Evolutionary conservation across 148 eudicot genomes (phyloP), one percentile per base, ranked within the genome.

Genomic region (Oxyria digyna): DNA sequence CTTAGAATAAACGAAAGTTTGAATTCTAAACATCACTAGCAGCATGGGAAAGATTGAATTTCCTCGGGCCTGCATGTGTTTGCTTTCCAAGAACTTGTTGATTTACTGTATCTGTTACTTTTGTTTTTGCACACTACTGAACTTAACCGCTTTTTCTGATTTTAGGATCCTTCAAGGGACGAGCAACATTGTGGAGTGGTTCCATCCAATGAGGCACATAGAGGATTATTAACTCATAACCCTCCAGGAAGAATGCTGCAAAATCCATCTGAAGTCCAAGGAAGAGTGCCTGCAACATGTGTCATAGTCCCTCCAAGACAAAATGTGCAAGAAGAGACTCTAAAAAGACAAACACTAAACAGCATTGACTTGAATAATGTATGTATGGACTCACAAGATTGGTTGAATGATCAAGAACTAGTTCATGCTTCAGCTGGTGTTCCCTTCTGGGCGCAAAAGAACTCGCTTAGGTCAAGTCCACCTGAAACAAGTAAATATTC

Each of bases 401-500:
- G 77, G 78, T 48, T 42, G 72, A 86, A 79, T 69, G 65, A 79
- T 71, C 55, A 52, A 70, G 79, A 72, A 37, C 65, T 75, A 42
- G 72, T 69, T 71, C 74, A 57, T 69, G 71, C 72, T 67, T 66
- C 84, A 63, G 70, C 54, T 69, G 70, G 64, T 71, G 69, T 68
- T 72, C 68, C 84, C 41, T 68, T 69, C 24, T 77, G 82, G 86
- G 69, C 73, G 69, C 83, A 78, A 33, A 84, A 79, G 45, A 80
- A 80, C 52, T 33, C 74, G 70, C 82, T 74, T 32, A 82, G 80
- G 78, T 85, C 89, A 27, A 88, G 90, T 73, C 90, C 90, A 43
- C 86, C 96, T 74, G 96, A 87, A 67, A 82, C 78, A 42, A 94
- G 92, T 75, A 84, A 85, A 75, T 88, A 77, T 79, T 88, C 97